Conservation (phyloP, 306 rosid genomes). For the Macrotyloma uniflorum region DNA sequence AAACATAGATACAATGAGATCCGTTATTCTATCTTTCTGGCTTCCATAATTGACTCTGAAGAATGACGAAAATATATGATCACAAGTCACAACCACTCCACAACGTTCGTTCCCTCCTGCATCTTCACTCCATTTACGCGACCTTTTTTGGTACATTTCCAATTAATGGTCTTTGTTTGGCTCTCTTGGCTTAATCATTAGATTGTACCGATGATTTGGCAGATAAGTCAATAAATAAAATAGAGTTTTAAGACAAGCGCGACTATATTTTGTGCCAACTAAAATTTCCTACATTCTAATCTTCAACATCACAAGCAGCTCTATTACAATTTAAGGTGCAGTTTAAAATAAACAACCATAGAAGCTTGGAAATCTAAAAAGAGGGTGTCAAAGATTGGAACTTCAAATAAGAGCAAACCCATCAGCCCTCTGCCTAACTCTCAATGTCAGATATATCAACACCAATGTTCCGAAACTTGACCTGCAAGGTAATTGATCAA, state of each 20-base stretch:
- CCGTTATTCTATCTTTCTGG: not conserved
- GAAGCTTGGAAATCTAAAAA: slow-evolving; percentile 32
- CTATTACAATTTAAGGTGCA: slow-evolving; percentile 36
- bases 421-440: slow-evolving; percentile 69
- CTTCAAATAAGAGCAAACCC: slow-evolving; percentile 50
- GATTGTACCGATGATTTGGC: slow-evolving; percentile 17
- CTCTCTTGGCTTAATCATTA: not conserved
- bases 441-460: slow-evolving; percentile 82
- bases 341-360: slow-evolving; percentile 25
- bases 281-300: slow-evolving; percentile 31
- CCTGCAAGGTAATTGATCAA: slow-evolving; percentile 47
- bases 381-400: slow-evolving; percentile 15
- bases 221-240: slow-evolving; percentile 20
- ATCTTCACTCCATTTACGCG: not conserved
- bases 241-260: slow-evolving; percentile 26
- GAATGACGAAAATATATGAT: slow-evolving; percentile 8
- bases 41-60: slow-evolving; percentile 2
- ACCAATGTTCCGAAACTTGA: slow-evolving; percentile 92
- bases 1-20: not conserved
- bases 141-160: not conserved
- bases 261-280: slow-evolving; percentile 31
- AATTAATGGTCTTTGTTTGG: slow-evolving; percentile 5
- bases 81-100: not conserved
- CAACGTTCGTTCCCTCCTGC: not conserved
- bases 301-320: slow-evolving; percentile 31